A percentile compares a stretch with the other conserved stretches of the same genome.
Conservation (phyloP, 2,329 filamentous ascomycete species). For the Pyrenochaeta sp. region DNA sequence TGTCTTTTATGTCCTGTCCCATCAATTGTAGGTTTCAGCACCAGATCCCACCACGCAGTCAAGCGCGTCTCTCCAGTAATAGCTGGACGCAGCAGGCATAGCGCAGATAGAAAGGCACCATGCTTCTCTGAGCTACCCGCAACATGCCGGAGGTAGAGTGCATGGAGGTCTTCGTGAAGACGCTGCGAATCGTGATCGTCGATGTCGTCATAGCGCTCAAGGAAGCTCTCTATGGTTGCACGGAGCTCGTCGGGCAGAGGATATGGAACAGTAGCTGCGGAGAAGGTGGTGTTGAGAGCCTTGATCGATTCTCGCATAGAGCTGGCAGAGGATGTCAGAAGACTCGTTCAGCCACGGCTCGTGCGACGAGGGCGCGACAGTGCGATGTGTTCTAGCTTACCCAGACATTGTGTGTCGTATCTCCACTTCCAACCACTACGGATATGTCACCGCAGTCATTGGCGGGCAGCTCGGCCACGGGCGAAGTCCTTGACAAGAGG, state of each 20-base stretch:
- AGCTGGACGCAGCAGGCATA: constrained; percentile 70
- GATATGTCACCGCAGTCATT: constrained; percentile 20
- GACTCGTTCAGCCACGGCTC: background rate
- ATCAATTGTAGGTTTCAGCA: constrained; percentile 65
- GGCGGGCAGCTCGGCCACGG: background rate
- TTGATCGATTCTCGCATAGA: constrained; percentile 60
- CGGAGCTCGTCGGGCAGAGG: constrained; percentile 74
- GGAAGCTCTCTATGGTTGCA: constrained; percentile 70
- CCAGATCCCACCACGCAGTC: constrained; percentile 75
- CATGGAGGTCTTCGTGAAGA: constrained; percentile 75
- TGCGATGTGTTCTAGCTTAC: constrained; percentile 20
- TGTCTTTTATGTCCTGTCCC: constrained; percentile 68
- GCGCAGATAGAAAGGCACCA: constrained; percentile 73
- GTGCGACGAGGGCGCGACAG: background rate
- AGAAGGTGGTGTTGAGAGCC: constrained; percentile 56
- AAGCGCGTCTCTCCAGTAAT: constrained; percentile 70
- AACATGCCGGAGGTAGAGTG: constrained; percentile 72
- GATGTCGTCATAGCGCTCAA: constrained; percentile 71
- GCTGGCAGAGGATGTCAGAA: constrained; percentile 40
- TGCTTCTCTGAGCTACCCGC: constrained; percentile 64
- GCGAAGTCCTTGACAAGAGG: background rate
- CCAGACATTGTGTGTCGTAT: constrained; percentile 29
- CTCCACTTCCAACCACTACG: constrained; percentile 9
- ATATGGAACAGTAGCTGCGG: constrained; percentile 50
- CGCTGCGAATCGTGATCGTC: constrained; percentile 75